Base-by-base conservation (phyloP, 164 flowering plant genomes). In the Dillenia suffruticosa region DNA sequence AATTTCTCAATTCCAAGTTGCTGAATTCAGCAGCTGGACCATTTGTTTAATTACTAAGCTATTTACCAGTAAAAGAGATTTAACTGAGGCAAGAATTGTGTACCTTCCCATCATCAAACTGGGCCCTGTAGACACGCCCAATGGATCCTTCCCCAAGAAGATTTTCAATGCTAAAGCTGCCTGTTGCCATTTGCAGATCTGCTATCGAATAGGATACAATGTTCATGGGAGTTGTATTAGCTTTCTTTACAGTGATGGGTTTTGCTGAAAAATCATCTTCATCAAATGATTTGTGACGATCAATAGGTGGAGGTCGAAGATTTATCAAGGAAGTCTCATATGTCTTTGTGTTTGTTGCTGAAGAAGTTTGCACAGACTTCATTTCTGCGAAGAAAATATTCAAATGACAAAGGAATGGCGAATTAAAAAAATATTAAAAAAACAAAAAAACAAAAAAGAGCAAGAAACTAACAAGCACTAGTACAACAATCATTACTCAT, bases 51-150 rank as follows among this genome's bases (percentile, higher is more conserved):
- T 1, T 3, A 24, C 26, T 24, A 24, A 24, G 26, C 26, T 24
- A 24, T 24, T 24, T 24, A 24, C 26, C 26, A 24, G 26, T 24
- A 24, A 24, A 24, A 24, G 26, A 26, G 40, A 26, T 26, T 26
- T 26, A 26, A 26, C 40, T 26, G 40, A 26, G 40, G 40, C 2
- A 26, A 26, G 5, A 26, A 26, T 26, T 5, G 16, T n/a, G 46
- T 76, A 95, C 97, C 97, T 83, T 84, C 43, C 94, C 96, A 74
- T 92, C 89, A 62, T 82, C 84, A 77, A 92, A 85, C 56, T 84
- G 89, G 64, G 97, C 97, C 22, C 88, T 91, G 75, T 86, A 95
- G 46, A 92, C 97, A 70, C 97, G 88, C 52, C 99, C 99, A 67
- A 88, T 79, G 56, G 94, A 78, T 44, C 97, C 99, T 69, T 92